Percentiles rank a stretch among this genome's conserved stretches.
Conservation (phyloP, 2,329 filamentous ascomycete genomes). For the Hymenoscyphus occultus region DNA sequence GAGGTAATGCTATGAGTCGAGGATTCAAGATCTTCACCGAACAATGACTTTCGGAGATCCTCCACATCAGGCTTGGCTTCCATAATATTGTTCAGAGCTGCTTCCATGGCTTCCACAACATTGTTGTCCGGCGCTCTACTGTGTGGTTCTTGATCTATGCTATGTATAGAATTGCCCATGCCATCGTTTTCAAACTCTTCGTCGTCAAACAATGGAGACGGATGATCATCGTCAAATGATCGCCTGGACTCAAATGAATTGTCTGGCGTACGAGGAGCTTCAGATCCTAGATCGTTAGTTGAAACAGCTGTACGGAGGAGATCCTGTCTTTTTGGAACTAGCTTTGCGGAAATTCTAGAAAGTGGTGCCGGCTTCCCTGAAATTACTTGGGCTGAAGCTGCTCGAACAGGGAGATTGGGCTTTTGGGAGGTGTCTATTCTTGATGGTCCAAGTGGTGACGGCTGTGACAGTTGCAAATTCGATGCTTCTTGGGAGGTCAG, state of each 20-base stretch:
- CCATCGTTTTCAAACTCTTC: slow-evolving; percentile 73
- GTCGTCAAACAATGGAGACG: slow-evolving; percentile 71
- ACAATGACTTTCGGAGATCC: slow-evolving; percentile 64
- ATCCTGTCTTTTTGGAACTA: slow-evolving; percentile 46
- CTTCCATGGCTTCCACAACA: slow-evolving; percentile 89
- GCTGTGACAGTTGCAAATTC: slow-evolving; percentile 28
- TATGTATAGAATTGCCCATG: slow-evolving; percentile 69
- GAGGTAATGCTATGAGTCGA: slow-evolving; percentile 47
- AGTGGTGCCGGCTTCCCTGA: slow-evolving; percentile 43
- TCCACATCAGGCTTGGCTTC: slow-evolving; percentile 70
- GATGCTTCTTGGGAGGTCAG: slow-evolving; percentile 79
- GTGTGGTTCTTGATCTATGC: slow-evolving; percentile 70
- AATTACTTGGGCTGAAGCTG: slow-evolving; percentile 35
- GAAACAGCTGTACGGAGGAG: slow-evolving; percentile 59
- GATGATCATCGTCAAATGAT: slow-evolving; percentile 66
- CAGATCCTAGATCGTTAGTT: slow-evolving; percentile 54
- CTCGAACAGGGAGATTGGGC: slow-evolving; percentile 23
- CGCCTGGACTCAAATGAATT: slow-evolving; percentile 48
- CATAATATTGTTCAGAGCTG: slow-evolving; percentile 88
- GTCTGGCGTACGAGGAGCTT: slow-evolving; percentile 38
- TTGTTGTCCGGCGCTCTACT: slow-evolving; percentile 64
- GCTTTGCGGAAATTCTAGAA: slow-evolving; percentile 46
- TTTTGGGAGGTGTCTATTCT: slow-evolving; percentile 41
- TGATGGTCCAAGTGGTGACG: slow-evolving; percentile 29
- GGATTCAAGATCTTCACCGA: slow-evolving; percentile 50